Base-by-base conservation (phyloP, 2,329 filamentous ascomycete species). In the Alternaria consortialis region DNA sequence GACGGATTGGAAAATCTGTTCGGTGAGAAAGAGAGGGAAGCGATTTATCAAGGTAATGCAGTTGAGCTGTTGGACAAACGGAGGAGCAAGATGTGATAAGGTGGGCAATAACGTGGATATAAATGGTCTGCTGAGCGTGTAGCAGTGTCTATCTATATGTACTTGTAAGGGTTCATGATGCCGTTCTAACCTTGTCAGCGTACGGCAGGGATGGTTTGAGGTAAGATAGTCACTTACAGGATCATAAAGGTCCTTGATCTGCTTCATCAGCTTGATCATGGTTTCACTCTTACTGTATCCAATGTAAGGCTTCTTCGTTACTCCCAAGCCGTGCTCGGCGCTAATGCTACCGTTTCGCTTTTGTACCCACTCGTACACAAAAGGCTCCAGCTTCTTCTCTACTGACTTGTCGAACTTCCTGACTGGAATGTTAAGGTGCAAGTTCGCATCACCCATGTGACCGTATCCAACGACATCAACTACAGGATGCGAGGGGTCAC, bases 141-240 rank as follows among this genome's bases (percentile, higher is more conserved):
- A 17, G 46, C 6, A 12, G 36, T 12, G 31, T 44, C 52, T 78
- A 82, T 69, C 47, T 78, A 84, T 70, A 98, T 91, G 79, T 97
- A 98, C 82, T 98, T 98, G 84, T 98, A 98, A 0, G 94, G 94
- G 81, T 97, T 98, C 93, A 98, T 96, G 80, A 98, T 98, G 48
- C 93, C 94, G 70, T 97, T 97, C 93, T 97, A 32, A 31, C 7
- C 0, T 15, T 20, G 62, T 77, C 62, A 70, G 72, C 52, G 73
- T 63, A 65, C 61, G 44, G 6, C 17, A 8, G 20, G 39, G 17
- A 53, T 15, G 53, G 51, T 23, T 50, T 23, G 15, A 40, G 2
- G 27, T 8, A 34, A 15, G 20, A 15, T 23, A n/a, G 36, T 15
- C 20, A 80, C 92, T 88, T 82, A 97, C 93, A 74, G 94, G 95